phyloP scores from a whole-genome alignment of 2,329 filamentous ascomycete genomes.

The Apiospora saccharicola region DNA sequence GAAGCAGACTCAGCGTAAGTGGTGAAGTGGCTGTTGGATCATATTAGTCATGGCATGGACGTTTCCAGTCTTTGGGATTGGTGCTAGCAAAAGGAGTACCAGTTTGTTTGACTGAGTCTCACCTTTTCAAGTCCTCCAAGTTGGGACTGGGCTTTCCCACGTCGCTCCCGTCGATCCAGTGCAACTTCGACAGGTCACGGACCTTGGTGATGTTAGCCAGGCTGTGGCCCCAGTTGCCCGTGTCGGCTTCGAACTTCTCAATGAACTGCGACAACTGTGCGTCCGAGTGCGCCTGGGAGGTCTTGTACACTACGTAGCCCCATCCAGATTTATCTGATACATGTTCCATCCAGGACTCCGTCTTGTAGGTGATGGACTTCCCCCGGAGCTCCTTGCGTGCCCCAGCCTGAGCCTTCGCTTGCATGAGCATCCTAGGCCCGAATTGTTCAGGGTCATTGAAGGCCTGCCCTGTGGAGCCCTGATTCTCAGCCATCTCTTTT shows the following conservation, averaged over 20 bases:
- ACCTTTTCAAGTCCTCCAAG: constrained; percentile 24
- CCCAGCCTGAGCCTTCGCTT: constrained; percentile 17
- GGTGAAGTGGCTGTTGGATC: constrained; percentile 1
- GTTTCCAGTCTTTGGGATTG: neutral
- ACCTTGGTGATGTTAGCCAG: constrained; percentile 21
- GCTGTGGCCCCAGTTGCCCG: constrained; percentile 37
- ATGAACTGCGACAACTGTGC: constrained; percentile 38
- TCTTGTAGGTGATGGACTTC: constrained; percentile 3
- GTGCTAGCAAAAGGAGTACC: neutral
- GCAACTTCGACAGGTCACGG: constrained; percentile 22
- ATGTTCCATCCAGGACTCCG: constrained; percentile 21
- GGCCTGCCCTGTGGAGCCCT: neutral
- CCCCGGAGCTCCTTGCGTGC: constrained; percentile 24
- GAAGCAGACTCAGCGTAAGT: constrained; percentile 13
- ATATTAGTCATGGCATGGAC: neutral
- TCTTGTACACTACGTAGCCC: constrained; percentile 37
- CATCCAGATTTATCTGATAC: constrained; percentile 26
- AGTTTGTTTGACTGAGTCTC: constrained; percentile 7
- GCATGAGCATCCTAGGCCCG: neutral
- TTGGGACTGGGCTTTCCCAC: neutral
- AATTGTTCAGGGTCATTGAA: neutral
- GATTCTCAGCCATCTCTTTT: neutral
- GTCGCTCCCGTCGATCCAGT: constrained; percentile 25
- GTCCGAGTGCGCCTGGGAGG: constrained; percentile 32
- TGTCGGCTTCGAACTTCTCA: constrained; percentile 36